These are phyloP conservation scores for Chlamydomonas incerta DNA, from an alignment of 139 green algal species.

Conservation along the genomic window DNA sequence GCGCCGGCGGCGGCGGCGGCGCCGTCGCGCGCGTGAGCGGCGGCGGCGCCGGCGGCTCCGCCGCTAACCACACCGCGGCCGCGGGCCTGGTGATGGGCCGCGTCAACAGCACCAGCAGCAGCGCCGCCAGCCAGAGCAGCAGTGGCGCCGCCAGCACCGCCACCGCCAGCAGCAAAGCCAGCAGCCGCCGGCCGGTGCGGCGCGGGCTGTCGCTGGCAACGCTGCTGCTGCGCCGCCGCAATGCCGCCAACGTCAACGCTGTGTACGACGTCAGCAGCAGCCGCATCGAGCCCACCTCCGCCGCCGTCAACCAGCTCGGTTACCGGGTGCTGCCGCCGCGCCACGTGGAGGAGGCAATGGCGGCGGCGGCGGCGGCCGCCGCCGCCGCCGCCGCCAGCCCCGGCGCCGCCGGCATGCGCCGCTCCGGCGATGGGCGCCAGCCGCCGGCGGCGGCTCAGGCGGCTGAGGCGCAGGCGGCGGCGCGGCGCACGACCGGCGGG, in stretches of 20 bases:
- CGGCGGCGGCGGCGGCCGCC: slow-evolving; percentile 2
- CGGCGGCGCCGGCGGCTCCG: not conserved
- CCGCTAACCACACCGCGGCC: not conserved
- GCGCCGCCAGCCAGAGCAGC: not conserved
- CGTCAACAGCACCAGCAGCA: not conserved
- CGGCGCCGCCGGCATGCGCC: not conserved
- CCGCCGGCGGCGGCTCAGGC: not conserved
- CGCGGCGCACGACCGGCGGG: no score
- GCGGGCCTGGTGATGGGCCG: not conserved
- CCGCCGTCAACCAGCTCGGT: slow-evolving; percentile 1
- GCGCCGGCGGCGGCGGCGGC: no score
- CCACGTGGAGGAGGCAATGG: slow-evolving; percentile 34
- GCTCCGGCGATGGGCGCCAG: not conserved
- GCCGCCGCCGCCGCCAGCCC: not conserved
- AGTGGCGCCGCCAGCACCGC: not conserved
- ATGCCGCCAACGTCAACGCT: not conserved
- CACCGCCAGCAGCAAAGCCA: not conserved
- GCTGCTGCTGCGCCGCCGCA: not conserved
- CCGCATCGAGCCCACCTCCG: slow-evolving; percentile 12
- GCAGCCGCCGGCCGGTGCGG: no score
- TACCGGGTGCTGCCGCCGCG: slow-evolving; percentile 28
- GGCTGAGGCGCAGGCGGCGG: not conserved
- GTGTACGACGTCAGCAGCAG: slow-evolving; percentile 13
- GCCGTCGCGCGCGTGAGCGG: not conserved
- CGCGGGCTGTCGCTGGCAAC: not conserved